These are phyloP conservation scores for Kodamaea restingae DNA, from an alignment of 805 yeast genomes.

Conservation along the genomic window DNA sequence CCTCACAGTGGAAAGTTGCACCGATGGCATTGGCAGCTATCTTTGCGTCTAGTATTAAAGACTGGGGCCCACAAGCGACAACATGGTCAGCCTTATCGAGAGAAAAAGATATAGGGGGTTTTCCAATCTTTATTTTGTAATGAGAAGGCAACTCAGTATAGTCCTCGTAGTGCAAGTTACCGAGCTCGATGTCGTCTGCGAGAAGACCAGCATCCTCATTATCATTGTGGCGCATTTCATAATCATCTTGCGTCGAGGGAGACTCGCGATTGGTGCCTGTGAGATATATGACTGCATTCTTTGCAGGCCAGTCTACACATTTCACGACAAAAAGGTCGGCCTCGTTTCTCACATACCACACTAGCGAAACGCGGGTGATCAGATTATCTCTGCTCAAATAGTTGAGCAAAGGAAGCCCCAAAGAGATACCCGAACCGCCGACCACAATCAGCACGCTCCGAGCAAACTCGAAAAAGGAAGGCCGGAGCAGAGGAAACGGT, in stretches of 20 bases:
- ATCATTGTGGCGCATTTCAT: conserved; percentile 7
- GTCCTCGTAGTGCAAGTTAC: conserved; percentile 21
- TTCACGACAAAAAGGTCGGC: conserved; percentile 46
- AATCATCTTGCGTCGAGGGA: background rate
- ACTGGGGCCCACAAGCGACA: conserved; percentile 55
- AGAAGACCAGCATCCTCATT: conserved; percentile 15
- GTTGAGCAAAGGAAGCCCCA: conserved; percentile 51
- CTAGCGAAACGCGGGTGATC: conserved; percentile 30
- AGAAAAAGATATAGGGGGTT: conserved; percentile 41
- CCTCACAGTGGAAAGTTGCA: conserved; percentile 37
- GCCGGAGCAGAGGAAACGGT: conserved; percentile 43
- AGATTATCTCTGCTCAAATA: conserved; percentile 22
- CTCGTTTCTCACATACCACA: conserved; percentile 52
- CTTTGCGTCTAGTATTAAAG: conserved; percentile 39
- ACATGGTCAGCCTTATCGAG: conserved; percentile 32
- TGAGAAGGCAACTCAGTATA: conserved; percentile 10
- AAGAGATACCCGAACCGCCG: conserved; percentile 75
- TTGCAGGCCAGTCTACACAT: conserved; percentile 21
- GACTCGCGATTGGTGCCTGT: conserved; percentile 3
- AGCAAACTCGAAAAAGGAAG: conserved; percentile 44
- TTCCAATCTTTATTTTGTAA: conserved; percentile 25
- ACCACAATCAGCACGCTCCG: conserved; percentile 51
- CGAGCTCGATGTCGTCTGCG: conserved; percentile 15
- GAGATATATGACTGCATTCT: conserved; percentile 9
- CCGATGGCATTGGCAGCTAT: conserved; percentile 24